phyloP scores from a whole-genome alignment of 306 rosid species.

The Cucumis cinereus region DNA sequence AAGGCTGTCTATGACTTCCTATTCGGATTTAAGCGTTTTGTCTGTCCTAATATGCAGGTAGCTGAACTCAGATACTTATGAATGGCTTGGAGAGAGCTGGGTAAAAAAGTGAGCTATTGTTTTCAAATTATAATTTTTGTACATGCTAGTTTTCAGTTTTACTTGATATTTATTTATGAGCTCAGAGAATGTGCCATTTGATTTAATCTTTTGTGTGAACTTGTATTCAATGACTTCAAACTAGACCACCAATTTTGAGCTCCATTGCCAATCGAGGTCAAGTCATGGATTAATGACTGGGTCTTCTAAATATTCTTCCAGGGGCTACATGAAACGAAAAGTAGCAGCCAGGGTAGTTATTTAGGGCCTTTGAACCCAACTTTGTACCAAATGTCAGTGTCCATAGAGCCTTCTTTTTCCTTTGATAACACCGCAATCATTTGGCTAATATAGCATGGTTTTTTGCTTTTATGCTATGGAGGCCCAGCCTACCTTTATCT shows the following conservation, averaged over 20 bases:
- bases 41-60: not conserved
- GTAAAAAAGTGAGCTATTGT: slow-evolving; percentile 32
- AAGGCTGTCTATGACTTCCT: not conserved
- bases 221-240: not conserved
- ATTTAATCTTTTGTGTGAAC: not conserved
- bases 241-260: not conserved
- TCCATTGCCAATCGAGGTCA: too few relatives aligned
- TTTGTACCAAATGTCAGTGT: too few relatives aligned
- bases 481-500: too few relatives aligned
- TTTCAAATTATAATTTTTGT: not conserved
- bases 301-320: too few relatives aligned
- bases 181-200: not conserved
- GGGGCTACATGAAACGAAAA: too few relatives aligned
- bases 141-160: not conserved
- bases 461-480: too few relatives aligned
- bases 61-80: slow-evolving; percentile 23
- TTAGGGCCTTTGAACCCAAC: too few relatives aligned
- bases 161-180: not conserved
- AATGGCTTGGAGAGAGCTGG: slow-evolving; percentile 81
- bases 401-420: too few relatives aligned
- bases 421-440: too few relatives aligned
- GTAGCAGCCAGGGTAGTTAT: too few relatives aligned
- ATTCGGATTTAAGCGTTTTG: not conserved
- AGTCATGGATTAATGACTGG: too few relatives aligned
- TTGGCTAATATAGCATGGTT: too few relatives aligned